Conservation (phyloP, 192 early-diverging fungal species). For the Geosiphon pyriformis region DNA sequence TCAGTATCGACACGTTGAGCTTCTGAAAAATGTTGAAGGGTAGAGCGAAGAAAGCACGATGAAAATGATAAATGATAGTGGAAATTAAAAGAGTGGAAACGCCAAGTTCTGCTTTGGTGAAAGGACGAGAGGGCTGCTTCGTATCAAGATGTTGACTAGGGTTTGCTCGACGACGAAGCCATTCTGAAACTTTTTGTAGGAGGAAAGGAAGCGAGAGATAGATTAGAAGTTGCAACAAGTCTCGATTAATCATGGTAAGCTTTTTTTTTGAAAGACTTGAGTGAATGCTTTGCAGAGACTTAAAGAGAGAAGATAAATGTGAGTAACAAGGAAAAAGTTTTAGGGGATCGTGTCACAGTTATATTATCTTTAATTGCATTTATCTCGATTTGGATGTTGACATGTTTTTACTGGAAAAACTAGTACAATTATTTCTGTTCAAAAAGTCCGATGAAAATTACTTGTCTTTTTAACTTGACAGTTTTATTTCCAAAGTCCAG, state of each 20-base stretch:
- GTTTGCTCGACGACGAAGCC: background rate
- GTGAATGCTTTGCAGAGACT: no score
- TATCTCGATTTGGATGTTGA: background rate
- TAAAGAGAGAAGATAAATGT: no score
- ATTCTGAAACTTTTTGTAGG: background rate
- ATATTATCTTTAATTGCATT: background rate
- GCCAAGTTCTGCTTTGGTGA: background rate
- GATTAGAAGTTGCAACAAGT: background rate
- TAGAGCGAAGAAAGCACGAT: background rate
- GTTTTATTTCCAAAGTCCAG: no score
- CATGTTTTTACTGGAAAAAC: background rate
- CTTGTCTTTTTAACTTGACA: no score
- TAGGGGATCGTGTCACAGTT: no score
- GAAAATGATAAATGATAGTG: slow-evolving; percentile 7
- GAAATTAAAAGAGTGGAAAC: background rate
- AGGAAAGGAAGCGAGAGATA: background rate
- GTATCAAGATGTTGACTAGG: background rate
- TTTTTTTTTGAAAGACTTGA: background rate
- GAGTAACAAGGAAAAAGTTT: no score
- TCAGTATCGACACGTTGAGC: background rate
- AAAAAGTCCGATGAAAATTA: no score
- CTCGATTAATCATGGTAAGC: background rate
- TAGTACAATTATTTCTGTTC: background rate
- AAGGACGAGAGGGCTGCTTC: background rate
- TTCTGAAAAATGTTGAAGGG: slow-evolving; percentile 18